Percentiles rank a stretch among this genome's conserved stretches.
Evolutionary conservation across 352 stramenopile species (phyloP).

Genomic region (Phytophthora brassicae): DNA sequence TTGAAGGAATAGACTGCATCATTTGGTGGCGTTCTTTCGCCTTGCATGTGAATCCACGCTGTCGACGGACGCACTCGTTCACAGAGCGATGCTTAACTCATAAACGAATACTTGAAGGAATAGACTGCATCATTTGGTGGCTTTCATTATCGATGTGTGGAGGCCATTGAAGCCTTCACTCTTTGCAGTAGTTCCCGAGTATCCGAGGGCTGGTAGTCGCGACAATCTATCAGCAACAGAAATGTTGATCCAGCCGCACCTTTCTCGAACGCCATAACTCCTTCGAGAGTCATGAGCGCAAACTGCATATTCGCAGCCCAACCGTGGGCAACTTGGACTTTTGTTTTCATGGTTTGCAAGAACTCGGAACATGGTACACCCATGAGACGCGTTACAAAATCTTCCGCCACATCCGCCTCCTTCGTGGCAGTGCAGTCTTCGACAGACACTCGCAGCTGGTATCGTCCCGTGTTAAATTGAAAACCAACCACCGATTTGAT

Average conservation of each 20-base stretch:
- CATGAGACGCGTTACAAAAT: conserved; percentile 74
- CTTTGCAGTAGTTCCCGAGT: conserved; percentile 48
- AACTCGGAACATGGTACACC: conserved; percentile 72
- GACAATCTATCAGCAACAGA: conserved; percentile 55
- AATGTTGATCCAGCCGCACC: conserved; percentile 20
- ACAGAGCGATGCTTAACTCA: conserved; percentile 26
- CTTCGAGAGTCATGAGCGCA: conserved; percentile 78
- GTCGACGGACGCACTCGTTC: conserved; percentile 27
- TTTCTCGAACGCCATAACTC: conserved; percentile 65
- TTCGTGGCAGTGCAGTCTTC: conserved; percentile 75
- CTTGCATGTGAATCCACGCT: conserved; percentile 34
- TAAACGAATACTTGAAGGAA: conserved; percentile 26
- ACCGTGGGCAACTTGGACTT: conserved; percentile 48
- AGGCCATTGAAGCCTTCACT: conserved; percentile 26
- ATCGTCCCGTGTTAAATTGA: conserved; percentile 71
- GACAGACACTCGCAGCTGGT: conserved; percentile 71
- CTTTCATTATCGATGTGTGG: conserved; percentile 10
- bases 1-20: conserved; percentile 17
- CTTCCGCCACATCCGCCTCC: conserved; percentile 50
- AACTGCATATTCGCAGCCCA: conserved; percentile 83
- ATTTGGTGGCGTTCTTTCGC: conserved; percentile 12
- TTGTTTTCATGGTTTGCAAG: conserved; percentile 66
- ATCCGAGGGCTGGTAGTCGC: conserved; percentile 43
- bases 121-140: neutral
- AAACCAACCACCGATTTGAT: conserved; percentile 86